Base-by-base conservation (phyloP, 1,284 basidiomycete genomes). In the Pseudomicrostroma phylloplanum region DNA sequence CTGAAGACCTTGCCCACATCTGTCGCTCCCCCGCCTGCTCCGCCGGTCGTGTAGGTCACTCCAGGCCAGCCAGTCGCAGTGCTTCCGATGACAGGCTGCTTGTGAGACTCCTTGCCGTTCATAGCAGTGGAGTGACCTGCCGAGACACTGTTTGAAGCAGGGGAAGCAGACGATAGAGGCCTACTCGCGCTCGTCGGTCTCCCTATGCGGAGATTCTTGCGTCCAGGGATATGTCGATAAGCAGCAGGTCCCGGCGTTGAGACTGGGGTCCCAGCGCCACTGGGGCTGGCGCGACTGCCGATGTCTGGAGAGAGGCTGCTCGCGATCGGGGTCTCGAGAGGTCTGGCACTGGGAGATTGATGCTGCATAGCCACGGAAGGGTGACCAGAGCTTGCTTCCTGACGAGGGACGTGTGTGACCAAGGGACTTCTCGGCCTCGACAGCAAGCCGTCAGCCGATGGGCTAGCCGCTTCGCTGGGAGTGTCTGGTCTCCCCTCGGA, bases 131-230 rank as follows among this genome's bases (percentile, higher is more conserved):
- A 26, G 25, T 13, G 51, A 25, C 51, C 51, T 54, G 17, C 21
- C 7, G 51, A 19, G 2, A 54, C 2, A 6, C 7, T 15, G 25
- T 26, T 26, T 8, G 21, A 23, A 7, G 21, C 46, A 48, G 46
- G 46, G 12, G 46, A n/a, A 48, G 46, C 23, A 3, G 46, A 23
- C 46, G 46, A 23, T 48, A 48, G 17, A n/a, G 51, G 51, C 21
- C 51, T 2, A 25, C 51, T 54, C 13, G 25, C 51, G 51, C 51
- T 54, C 6, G 21, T 25, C 25, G 51, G 51, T 13, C 51, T 17
- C 6, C 51, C 51, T 6, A 54, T 54, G 21, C 51, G 51, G 13
- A 54, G 51, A 25, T 54, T 54, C 25, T 54, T 54, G 51, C 51
- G 51, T 6, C 51, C 51, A 7, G 51, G 51, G 21, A 54, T 54